A percentile compares a stretch with the other conserved stretches of the same genome.
phyloP scores from a whole-genome alignment of 768 basidiomycete species.

The Lentinula sp. region DNA sequence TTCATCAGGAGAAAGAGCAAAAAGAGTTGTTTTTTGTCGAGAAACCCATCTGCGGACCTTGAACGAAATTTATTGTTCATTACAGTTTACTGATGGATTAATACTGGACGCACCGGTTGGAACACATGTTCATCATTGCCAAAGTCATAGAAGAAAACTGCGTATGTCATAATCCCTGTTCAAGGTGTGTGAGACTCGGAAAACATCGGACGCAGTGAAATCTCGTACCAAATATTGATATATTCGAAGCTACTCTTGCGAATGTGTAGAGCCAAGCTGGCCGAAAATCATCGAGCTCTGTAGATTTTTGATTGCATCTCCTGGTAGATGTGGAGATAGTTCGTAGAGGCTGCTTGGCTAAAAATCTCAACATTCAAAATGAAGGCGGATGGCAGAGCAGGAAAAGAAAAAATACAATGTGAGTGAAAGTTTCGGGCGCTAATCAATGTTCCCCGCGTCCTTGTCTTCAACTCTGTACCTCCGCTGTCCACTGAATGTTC shows the following conservation, averaged over 20 bases:
- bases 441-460: neutral
- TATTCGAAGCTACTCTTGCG: slow-evolving; percentile 45
- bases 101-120: slow-evolving; percentile 42
- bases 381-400: neutral
- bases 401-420: neutral
- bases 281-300: slow-evolving; percentile 35
- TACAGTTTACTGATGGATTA: neutral
- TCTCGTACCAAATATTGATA: slow-evolving; percentile 48
- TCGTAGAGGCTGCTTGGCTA: neutral
- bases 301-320: neutral
- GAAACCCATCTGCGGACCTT: slow-evolving; percentile 57
- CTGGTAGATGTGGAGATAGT: neutral
- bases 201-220: neutral
- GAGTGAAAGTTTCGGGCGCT: neutral
- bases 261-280: slow-evolving; percentile 56
- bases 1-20: slow-evolving; percentile 56
- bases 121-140: slow-evolving; percentile 71
- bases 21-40: slow-evolving; percentile 42
- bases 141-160: slow-evolving; percentile 59
- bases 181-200: neutral
- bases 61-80: neutral
- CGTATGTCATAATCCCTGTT: slow-evolving; percentile 48
- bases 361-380: neutral
- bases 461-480: no score
- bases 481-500: no score